Evolutionary conservation across 768 basidiomycete genomes (phyloP).

Genomic region (Russula emetica): DNA sequence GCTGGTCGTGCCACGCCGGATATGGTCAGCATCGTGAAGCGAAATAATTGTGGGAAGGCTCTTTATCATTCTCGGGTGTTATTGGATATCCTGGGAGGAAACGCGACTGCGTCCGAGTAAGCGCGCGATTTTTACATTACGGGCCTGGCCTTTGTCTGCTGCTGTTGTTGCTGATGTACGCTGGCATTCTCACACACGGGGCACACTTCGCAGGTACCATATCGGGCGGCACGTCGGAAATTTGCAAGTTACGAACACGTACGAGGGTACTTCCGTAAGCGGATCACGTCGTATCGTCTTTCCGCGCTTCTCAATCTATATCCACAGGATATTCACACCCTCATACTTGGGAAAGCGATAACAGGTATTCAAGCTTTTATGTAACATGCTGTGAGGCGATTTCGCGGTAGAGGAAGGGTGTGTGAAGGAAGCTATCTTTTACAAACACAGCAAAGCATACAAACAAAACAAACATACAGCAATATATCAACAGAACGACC

Average conservation of each 20-base stretch:
- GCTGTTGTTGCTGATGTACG: not conserved
- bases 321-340: slow-evolving; percentile 76
- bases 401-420: not conserved
- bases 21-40: slow-evolving; percentile 93
- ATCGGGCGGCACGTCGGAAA: slow-evolving; percentile 94
- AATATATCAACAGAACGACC: not conserved
- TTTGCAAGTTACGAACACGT: slow-evolving; percentile 92
- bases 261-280: slow-evolving; percentile 60
- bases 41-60: slow-evolving; percentile 95
- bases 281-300: not conserved
- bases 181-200: not conserved
- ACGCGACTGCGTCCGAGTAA: slow-evolving; percentile 89
- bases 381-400: not conserved
- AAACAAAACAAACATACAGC: slow-evolving; percentile 9
- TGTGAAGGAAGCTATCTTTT: not conserved
- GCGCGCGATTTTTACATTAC: slow-evolving; percentile 33
- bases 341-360: slow-evolving; percentile 90
- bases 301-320: slow-evolving; percentile 23
- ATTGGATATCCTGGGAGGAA: slow-evolving; percentile 90
- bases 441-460: not conserved
- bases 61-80: slow-evolving; percentile 74
- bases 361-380: slow-evolving; percentile 86
- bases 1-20: slow-evolving; percentile 67
- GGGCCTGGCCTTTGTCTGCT: too few relatives aligned
- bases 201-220: slow-evolving; percentile 58